These are phyloP conservation scores for Fonsecaea pedrosoi DNA, from an alignment of 2,329 filamentous ascomycete genomes.

Conservation along the genomic window DNA sequence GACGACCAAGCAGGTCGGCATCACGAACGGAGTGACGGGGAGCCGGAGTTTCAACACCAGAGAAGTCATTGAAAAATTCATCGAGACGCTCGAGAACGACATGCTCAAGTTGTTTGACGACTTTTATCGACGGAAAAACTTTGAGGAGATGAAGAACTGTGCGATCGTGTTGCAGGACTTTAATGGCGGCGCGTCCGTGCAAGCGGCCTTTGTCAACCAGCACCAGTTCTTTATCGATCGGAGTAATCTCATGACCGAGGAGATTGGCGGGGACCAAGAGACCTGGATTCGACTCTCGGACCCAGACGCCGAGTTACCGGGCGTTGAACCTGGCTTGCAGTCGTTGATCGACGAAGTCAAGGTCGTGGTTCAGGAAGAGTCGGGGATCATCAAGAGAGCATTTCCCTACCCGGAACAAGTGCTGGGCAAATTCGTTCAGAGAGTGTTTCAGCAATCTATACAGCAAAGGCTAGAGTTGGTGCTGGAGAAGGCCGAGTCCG, in stretches of 20 bases:
- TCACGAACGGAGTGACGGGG: slow-evolving; percentile 58
- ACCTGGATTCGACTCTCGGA: slow-evolving; percentile 93
- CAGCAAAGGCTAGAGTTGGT: slow-evolving; percentile 96
- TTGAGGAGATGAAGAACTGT: slow-evolving; percentile 97
- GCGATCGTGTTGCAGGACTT: slow-evolving; percentile 93
- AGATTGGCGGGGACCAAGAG: slow-evolving; percentile 67
- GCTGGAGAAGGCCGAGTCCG: slow-evolving; percentile 87
- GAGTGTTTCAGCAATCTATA: slow-evolving; percentile 97
- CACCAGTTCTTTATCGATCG: slow-evolving; percentile 99
- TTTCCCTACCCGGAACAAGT: slow-evolving; percentile 98
- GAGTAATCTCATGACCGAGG: slow-evolving; percentile 87
- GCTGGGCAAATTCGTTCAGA: slow-evolving; percentile 87
- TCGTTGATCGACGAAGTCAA: slow-evolving; percentile 92
- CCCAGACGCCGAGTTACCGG: slow-evolving; percentile 88
- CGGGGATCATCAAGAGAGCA: slow-evolving; percentile 92
- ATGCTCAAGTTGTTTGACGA: slow-evolving; percentile 95
- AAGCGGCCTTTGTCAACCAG: slow-evolving; percentile 96
- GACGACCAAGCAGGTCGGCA: slow-evolving; percentile 48
- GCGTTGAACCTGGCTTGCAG: slow-evolving; percentile 89
- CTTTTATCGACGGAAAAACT: slow-evolving; percentile 93
- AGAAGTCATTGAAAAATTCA: slow-evolving; percentile 94
- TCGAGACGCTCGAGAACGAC: slow-evolving; percentile 93
- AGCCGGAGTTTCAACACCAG: slow-evolving; percentile 68
- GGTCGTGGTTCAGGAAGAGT: slow-evolving; percentile 95
- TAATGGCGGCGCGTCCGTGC: slow-evolving; percentile 92